Base-by-base conservation (phyloP, 2,329 filamentous ascomycete species). In the Fusarium succisae region DNA sequence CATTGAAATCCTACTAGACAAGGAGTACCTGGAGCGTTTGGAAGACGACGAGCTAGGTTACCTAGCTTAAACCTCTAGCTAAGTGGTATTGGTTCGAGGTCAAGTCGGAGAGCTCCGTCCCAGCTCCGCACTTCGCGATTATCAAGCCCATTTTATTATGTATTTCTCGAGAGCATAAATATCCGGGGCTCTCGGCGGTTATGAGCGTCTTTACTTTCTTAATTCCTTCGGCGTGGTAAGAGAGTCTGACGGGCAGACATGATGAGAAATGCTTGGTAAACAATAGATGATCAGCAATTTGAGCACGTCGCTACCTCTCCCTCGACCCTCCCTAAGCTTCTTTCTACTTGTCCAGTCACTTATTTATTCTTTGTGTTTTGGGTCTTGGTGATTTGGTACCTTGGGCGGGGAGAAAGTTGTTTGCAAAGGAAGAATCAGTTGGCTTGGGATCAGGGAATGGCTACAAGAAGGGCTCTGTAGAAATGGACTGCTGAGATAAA, bases 1-100 rank as follows among this genome's bases (percentile, higher is more conserved):
- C 84, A 98, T 99, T 82, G 96, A 99, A 84, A 98, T 98, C 74
- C 88, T 99, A 45, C 92, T 99, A 74, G 96, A 99, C 87, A 99
- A 99, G 87, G 96, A 99, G 83, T 99, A 99, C 80, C 90, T 99
- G 55, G 96, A 99, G 87, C 94, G 96, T 65, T 86, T 98, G 66
- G 96, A 98, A 54, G 95, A 94, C 62, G 96, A 98, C 80, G 95
- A 98, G 81, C 89, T 99, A 69, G 94, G 96, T 65, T 98, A 98
- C 83, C 91, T 98, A 75, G 96, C 96, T 78, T 98, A 90, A 89
- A 66, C 32, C 32, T 35, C 14, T 14, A 22, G 20, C 51, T 32
- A 41, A 26, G 57, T 47, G 28, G 32, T 44, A 54, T 43, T 39
- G 32, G 26, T 22, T 56, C 38, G 38, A 55, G 32, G 57, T 35